Conservation (phyloP, 129 eudicot genomes). For the Lactuca sativa region DNA sequence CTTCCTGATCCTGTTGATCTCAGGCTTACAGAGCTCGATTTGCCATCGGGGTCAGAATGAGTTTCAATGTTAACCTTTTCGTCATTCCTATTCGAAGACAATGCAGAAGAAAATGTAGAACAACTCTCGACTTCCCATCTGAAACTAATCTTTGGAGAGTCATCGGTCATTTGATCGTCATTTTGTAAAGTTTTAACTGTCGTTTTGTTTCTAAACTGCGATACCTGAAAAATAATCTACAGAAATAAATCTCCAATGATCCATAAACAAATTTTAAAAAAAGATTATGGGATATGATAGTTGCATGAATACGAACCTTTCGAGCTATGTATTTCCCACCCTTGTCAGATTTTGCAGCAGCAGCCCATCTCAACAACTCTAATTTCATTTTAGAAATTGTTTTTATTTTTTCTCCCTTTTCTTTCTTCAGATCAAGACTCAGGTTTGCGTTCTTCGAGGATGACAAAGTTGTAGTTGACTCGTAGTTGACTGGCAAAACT, state of each 20-base stretch:
- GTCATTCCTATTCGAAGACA: conserved; percentile 39
- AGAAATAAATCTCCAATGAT: background rate
- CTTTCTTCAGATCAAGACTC: conserved; percentile 28
- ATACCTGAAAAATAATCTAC: conserved; percentile 42
- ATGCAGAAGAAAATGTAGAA: conserved; percentile 56
- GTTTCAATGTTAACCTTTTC: conserved; percentile 28
- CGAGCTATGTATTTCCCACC: conserved; percentile 67
- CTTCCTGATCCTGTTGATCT: conserved; percentile 49
- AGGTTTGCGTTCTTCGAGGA: conserved; percentile 31
- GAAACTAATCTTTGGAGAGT: conserved; percentile 82
- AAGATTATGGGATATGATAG: too few species aligned
- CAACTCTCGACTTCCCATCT: conserved; percentile 86
- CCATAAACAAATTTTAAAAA: background rate
- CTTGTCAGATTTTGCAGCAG: conserved; percentile 66
- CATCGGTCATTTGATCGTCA: conserved; percentile 52
- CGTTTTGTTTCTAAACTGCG: conserved; percentile 55
- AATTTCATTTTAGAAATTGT: conserved; percentile 59
- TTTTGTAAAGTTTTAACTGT: conserved; percentile 43
- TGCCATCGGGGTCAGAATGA: conserved; percentile 44
- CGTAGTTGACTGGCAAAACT: conserved; percentile 66
- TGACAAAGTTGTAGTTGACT: conserved; percentile 41
- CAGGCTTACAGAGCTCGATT: conserved; percentile 26
- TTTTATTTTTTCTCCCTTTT: conserved; percentile 51
- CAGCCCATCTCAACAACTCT: conserved; percentile 82
- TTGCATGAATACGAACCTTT: conserved; percentile 47